These are phyloP conservation scores for Wickerhamomyces pijperi DNA, from an alignment of 805 yeast genomes.

Conservation along the genomic window DNA sequence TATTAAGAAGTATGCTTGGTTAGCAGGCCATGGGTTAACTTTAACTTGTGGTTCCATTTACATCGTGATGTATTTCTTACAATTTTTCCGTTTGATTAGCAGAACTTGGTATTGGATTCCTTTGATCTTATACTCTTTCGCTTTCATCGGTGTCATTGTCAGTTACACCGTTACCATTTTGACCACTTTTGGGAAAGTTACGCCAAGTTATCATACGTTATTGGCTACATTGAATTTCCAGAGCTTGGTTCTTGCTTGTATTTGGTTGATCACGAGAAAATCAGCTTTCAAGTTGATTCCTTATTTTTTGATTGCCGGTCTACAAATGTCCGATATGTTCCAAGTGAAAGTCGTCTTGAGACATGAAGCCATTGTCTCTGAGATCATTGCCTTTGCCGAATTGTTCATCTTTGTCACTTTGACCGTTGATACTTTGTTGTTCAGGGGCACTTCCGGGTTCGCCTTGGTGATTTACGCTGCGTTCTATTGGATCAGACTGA, in stretches of 20 bases:
- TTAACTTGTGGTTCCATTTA: constrained; percentile 31
- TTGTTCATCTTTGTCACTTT: constrained; percentile 41
- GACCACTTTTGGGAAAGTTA: constrained; percentile 47
- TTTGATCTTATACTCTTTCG: constrained; percentile 38
- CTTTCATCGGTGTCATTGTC: constrained; percentile 43
- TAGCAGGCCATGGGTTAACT: constrained; percentile 41
- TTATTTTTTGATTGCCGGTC: constrained; percentile 39
- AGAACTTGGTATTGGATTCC: constrained; percentile 33
- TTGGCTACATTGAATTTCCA: constrained; percentile 73
- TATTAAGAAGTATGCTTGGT: constrained; percentile 39
- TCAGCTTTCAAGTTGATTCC: constrained; percentile 60
- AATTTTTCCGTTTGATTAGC: constrained; percentile 1
- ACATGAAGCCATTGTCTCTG: constrained; percentile 27
- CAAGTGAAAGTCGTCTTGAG: constrained; percentile 30
- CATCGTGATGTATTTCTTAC: constrained; percentile 20
- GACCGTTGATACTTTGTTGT: constrained; percentile 47
- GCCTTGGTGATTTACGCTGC: constrained; percentile 45
- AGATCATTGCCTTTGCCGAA: constrained; percentile 50
- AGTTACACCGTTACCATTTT: constrained; percentile 42
- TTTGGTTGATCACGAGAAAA: constrained; percentile 56
- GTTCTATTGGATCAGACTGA: constrained; percentile 64
- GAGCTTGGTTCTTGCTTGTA: constrained; percentile 37
- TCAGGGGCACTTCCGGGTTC: constrained; percentile 57
- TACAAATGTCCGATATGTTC: constrained; percentile 39
- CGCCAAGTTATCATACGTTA: constrained; percentile 54